These are phyloP conservation scores for Theobroma cacao DNA, from an alignment of 345 rosid genomes.

Conservation along the genomic window DNA sequence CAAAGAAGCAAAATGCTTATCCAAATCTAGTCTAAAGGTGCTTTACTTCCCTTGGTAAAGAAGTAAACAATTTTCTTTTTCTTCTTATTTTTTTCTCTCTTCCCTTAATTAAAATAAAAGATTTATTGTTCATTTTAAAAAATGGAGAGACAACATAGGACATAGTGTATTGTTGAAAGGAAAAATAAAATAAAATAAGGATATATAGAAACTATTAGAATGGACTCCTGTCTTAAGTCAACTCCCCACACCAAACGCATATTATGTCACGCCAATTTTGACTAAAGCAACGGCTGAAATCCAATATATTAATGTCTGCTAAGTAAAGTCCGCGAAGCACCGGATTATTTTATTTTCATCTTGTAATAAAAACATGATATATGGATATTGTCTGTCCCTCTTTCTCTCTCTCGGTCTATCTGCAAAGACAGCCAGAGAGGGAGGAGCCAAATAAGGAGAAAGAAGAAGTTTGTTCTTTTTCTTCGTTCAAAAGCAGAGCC, in stretches of 20 bases:
- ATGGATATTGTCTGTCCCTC: slow-evolving; percentile 13
- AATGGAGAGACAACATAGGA: neutral
- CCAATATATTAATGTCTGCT: too few relatives aligned
- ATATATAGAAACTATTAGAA: neutral
- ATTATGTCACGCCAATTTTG: neutral
- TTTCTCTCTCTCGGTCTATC: neutral
- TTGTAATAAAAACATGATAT: slow-evolving; percentile 15
- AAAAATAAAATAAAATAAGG: neutral
- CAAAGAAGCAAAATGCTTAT: neutral
- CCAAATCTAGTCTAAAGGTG: neutral
- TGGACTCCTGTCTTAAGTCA: neutral
- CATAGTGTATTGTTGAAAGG: neutral
- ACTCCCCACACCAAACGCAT: neutral
- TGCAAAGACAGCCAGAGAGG: slow-evolving; percentile 1
- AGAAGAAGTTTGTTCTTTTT: neutral
- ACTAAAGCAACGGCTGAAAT: slow-evolving; percentile 10
- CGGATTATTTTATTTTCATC: neutral
- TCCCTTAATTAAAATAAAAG: neutral
- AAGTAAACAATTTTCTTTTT: neutral
- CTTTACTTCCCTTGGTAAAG: neutral
- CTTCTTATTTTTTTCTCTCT: neutral
- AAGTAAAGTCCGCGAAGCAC: slow-evolving; percentile 18
- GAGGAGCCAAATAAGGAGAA: neutral
- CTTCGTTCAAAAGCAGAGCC: neutral
- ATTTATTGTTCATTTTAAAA: neutral